Conservation (phyloP, 164 flowering plant genomes). For the Dillenia turbinata region DNA sequence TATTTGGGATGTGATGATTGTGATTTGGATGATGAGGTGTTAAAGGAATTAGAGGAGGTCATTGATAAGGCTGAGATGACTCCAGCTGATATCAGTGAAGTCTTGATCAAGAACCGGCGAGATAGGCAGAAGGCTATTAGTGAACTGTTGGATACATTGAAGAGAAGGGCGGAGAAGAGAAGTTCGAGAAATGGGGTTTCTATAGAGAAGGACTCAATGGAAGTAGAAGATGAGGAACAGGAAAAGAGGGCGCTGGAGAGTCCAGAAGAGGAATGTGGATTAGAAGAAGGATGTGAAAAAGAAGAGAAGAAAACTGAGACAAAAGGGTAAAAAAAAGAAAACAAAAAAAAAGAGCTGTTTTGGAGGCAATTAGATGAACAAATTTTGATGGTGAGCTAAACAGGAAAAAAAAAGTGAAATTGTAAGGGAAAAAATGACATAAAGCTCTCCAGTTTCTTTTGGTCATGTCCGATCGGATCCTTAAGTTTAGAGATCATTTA, state of each 20-base stretch:
- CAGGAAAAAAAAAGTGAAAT: no score
- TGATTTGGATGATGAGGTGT: conserved; percentile 28
- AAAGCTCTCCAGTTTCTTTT: no score
- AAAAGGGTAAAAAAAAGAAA: neutral
- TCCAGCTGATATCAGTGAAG: conserved; percentile 86
- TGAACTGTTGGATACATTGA: conserved; percentile 50
- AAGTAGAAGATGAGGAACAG: conserved; percentile 45
- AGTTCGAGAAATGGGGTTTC: conserved; percentile 1
- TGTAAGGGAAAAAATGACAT: no score
- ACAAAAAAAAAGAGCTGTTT: no score
- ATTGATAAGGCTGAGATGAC: conserved; percentile 67
- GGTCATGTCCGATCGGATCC: no score
- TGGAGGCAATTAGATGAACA: no score
- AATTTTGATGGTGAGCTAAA: no score
- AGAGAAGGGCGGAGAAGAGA: conserved; percentile 32
- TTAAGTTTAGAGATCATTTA: no score
- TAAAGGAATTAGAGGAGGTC: conserved; percentile 34
- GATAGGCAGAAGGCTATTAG: conserved; percentile 42
- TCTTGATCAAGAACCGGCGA: conserved; percentile 67
- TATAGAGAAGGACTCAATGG: conserved; percentile 15
- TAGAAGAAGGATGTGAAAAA: conserved; percentile 16
- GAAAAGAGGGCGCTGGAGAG: conserved; percentile 77
- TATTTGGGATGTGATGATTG: conserved; percentile 44
- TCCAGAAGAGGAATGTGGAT: conserved; percentile 26
- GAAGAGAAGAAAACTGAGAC: conserved; percentile 4